Conservation (phyloP, 345 rosid genomes). For the Linum trigynum region DNA sequence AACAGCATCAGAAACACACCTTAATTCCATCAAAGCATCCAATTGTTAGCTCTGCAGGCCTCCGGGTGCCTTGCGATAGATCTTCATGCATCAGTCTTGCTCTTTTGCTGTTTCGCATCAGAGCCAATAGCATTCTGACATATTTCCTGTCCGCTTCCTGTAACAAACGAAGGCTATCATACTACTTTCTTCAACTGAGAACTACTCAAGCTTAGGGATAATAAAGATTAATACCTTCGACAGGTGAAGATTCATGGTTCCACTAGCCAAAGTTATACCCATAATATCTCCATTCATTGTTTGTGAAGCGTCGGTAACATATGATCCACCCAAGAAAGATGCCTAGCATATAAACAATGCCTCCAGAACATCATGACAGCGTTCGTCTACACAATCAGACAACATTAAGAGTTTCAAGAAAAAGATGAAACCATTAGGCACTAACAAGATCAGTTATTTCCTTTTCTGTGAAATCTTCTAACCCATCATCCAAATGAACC, state of each 20-base stretch:
- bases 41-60: conserved; percentile 66
- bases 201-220: conserved; percentile 2
- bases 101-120: conserved; percentile 45
- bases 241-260: conserved; percentile 45
- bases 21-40: conserved; percentile 67
- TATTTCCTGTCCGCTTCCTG: conserved; percentile 76
- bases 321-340: conserved; percentile 80
- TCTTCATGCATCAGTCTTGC: conserved; percentile 52
- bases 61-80: conserved; percentile 33
- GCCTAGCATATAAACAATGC: conserved; percentile 36
- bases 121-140: conserved; percentile 40
- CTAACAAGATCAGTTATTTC: conserved; percentile 72
- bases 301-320: conserved; percentile 36
- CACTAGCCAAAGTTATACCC: conserved; percentile 36
- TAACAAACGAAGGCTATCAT: conserved; percentile 10
- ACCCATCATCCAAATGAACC: conserved; percentile 42
- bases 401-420: not conserved
- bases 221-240: conserved; percentile 45
- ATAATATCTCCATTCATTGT: conserved; percentile 47
- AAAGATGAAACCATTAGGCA: conserved; percentile 11
- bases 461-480: conserved; percentile 36
- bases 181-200: conserved; percentile 6
- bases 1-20: conserved; percentile 18
- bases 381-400: not conserved
- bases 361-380: conserved; percentile 3